Evolutionary conservation across 2,329 filamentous ascomycete genomes (phyloP), one percentile per base, ranked within the genome.

Genomic region (Didymosphaeria variabile): DNA sequence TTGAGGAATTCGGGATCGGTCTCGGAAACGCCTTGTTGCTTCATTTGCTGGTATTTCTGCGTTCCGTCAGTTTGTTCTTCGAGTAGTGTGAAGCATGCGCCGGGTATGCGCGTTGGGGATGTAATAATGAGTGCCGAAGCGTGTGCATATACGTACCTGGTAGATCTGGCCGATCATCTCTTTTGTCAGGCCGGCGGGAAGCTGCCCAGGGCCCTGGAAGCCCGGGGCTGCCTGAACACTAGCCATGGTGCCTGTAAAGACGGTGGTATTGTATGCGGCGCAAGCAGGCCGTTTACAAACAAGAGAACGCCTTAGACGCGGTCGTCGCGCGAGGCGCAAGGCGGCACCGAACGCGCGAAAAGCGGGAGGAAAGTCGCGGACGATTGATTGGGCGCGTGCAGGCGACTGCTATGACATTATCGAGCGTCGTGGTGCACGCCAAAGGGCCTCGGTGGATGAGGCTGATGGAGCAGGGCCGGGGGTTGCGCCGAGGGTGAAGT

Each of bases 11-110:
- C 94, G 49, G 94, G 94, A 72, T 98, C 93, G 59, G 86, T 90
- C 59, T 89, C 86, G 44, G 92, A 88, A 26, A 96, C 90, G 68
- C 94, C 94, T 71, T 90, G 86, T 58, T 91, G 87, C 80, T 94
- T 95, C 91, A 98, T 93, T 77, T 92, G 88, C 74, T 91, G 90
- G 67, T 91, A 95, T 86, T 92, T 93, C 94, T 97, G 72, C 53
- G 50, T 57, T 52, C 50, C 61, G 78, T 84, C 73, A 86, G 81
- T 63, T 2, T 49, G 26, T 21, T 42, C 12, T 17, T n/a, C 21
- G 32, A 29, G 36, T 52, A 53, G 12, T 23, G 1, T 31, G 5
- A 44, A 52, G 53, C 5, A 50, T 31, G 60, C 47, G 55, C 36
- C 26, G 59, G 40, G 51, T 32, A 60, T 55, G 62, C 46, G 57